Percentiles rank a stretch among this genome's conserved stretches.
Evolutionary conservation across 495 filamentous ascomycete genomes (phyloP).

Genomic region (Terfezia claveryi): DNA sequence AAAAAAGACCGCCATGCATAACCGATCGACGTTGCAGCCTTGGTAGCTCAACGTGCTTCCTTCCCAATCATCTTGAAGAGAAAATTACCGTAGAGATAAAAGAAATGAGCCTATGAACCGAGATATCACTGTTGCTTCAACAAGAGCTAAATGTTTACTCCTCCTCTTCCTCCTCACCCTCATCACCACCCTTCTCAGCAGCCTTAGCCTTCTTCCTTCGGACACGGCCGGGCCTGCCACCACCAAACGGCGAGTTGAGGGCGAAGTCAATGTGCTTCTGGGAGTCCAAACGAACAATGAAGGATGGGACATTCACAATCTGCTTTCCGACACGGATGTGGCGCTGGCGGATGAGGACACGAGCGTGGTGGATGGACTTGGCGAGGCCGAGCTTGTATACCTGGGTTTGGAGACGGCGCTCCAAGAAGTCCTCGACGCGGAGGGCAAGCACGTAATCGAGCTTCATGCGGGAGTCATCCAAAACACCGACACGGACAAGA

Average conservation of each 20-base stretch:
- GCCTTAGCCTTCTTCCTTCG: conserved; percentile 98
- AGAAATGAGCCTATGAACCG: too few relatives aligned
- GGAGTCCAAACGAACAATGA: conserved; percentile 96
- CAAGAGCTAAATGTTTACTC: background rate
- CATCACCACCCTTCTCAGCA: conserved; percentile 72
- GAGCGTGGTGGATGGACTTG: conserved; percentile 99
- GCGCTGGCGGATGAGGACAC: conserved; percentile 95
- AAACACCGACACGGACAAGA: conserved; percentile 97
- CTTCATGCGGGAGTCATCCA: conserved; percentile 99
- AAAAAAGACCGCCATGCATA: too few relatives aligned
- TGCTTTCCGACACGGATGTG: conserved; percentile 99
- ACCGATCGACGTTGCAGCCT: too few relatives aligned
- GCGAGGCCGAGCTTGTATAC: conserved; percentile 99
- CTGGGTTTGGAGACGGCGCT: conserved; percentile 96
- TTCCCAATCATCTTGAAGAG: too few relatives aligned
- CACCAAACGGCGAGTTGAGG: conserved; percentile 89
- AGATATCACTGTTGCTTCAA: too few relatives aligned
- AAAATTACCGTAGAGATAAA: too few relatives aligned
- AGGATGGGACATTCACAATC: conserved; percentile 98
- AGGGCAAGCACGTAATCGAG: conserved; percentile 99
- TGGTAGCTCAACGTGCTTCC: too few relatives aligned
- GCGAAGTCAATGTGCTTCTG: conserved; percentile 99
- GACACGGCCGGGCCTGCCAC: conserved; percentile 87
- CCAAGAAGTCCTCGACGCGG: conserved; percentile 95
- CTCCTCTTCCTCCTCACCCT: conserved; percentile 53